Evolutionary conservation across 805 yeast genomes (phyloP), one percentile per base, ranked within the genome.

Genomic region (Clavispora asparagi): DNA sequence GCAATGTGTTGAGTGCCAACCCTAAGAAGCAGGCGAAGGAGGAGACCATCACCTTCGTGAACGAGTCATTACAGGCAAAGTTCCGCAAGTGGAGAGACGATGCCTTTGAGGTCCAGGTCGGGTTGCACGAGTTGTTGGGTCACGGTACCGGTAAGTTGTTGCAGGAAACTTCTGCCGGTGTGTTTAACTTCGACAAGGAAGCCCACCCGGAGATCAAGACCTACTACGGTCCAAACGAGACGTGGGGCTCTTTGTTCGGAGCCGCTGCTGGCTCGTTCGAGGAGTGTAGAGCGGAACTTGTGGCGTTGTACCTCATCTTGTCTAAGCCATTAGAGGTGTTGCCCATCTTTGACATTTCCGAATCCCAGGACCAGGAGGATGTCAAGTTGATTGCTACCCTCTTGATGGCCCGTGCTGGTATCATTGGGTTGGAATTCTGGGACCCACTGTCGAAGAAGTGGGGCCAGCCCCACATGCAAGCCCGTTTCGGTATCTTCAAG

Each of bases 381-480:
- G 77, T 87, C 43, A 73, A 80, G 39, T 79, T 76, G 57, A 74
- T 85, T 37, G 87, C 91, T 13, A 86, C 82, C 54, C 68, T 88
- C 52, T 82, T 79, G 53, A 89, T 89, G 97, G 85, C 89, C 25
- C 77, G 96, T 56, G 96, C 96, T 6, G 97, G 96, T 48, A 70
- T 89, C 42, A 59, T 85, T 31, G 92, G 87, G 7, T 74, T 89
- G 60, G 95, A 89, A 64, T 87, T 77, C 62, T 89, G 95, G 89
- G 95, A 89, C 64, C 96, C 96, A 35, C 66, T 67, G 39, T 76
- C 87, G 27, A 70, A 73, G 48, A 88, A 87, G 67, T 89, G 96
- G 96, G 96, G 96, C 28, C 97, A 89, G 69, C 83, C 97, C 12
- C 97, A 89, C 63, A 87, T 88, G 89, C 95, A 88, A 69, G 96